These are phyloP conservation scores for Tolypocladium guangdongense DNA, from an alignment of 2,329 filamentous ascomycete genomes.

Conservation along the genomic window DNA sequence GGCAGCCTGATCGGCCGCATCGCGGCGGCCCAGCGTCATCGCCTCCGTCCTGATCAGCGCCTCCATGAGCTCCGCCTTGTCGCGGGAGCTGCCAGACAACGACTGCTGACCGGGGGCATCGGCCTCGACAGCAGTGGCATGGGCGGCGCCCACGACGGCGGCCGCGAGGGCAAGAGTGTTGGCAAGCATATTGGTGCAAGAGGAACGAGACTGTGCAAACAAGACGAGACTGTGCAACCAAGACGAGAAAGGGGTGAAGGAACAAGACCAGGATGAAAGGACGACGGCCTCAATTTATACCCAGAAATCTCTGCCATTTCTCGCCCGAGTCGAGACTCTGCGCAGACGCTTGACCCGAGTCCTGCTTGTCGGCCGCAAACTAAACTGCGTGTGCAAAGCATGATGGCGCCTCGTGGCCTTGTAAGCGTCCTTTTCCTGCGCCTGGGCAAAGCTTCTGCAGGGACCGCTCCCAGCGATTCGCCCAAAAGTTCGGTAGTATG, in stretches of 20 bases:
- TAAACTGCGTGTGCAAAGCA: not conserved
- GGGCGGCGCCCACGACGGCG: conserved; percentile 10
- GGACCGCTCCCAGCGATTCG: too few species aligned
- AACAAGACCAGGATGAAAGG: not conserved
- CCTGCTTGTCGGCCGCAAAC: not conserved
- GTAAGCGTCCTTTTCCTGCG: not conserved
- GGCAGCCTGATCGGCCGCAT: too few species aligned
- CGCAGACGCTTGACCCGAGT: too few species aligned
- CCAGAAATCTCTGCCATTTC: not conserved
- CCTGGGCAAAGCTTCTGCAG: too few species aligned
- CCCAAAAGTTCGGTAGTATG: too few species aligned
- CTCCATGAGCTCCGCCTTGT: too few species aligned
- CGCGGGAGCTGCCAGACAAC: too few species aligned
- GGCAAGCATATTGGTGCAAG: conserved; percentile 9
- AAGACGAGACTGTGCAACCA: not conserved
- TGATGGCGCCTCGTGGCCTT: not conserved
- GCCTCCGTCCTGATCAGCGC: too few species aligned
- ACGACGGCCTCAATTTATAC: not conserved
- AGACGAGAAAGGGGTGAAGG: too few species aligned
- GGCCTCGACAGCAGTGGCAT: conserved; percentile 6
- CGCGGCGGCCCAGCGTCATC: too few species aligned
- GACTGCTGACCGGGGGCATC: too few species aligned
- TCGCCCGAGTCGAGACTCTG: not conserved
- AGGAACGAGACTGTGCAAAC: not conserved
- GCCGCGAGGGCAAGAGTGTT: conserved; percentile 13